Evolutionary conservation across 768 basidiomycete genomes (phyloP).

Genomic region (Bullera alba): DNA sequence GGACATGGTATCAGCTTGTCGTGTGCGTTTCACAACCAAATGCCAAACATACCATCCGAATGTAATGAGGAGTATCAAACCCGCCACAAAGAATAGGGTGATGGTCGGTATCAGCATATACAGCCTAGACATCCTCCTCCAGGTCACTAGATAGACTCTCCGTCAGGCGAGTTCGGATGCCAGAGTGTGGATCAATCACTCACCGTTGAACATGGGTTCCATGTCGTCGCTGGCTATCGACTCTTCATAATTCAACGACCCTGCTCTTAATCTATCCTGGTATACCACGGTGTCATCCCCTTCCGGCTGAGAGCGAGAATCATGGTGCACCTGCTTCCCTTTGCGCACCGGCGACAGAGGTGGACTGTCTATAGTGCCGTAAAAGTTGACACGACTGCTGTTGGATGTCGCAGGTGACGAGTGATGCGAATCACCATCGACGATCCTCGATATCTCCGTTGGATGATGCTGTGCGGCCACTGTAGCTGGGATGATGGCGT

Average conservation of each 20-base stretch:
- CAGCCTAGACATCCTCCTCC: constrained; percentile 33
- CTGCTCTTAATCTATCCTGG: neutral
- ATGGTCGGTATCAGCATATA: constrained; percentile 41
- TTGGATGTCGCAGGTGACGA: neutral
- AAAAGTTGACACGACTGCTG: neutral
- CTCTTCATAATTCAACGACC: constrained; percentile 12
- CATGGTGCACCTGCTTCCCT: neutral
- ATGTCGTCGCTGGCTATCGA: no score
- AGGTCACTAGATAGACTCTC: constrained; percentile 30
- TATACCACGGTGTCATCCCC: constrained; percentile 4
- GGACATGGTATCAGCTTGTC: neutral
- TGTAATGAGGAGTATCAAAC: constrained; percentile 30
- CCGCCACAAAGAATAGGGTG: constrained; percentile 20
- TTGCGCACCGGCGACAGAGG: neutral
- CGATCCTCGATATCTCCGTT: constrained; percentile 1
- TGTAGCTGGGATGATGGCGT: constrained; percentile 24
- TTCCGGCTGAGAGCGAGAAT: no score
- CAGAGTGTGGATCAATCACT: no score
- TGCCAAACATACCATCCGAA: constrained; percentile 37
- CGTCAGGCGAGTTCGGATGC: no score
- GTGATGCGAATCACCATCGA: neutral
- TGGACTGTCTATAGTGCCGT: neutral
- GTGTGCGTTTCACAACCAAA: neutral
- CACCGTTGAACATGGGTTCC: no score
- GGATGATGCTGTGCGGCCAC: constrained; percentile 1